These are phyloP conservation scores for Colletotrichum lini DNA, from an alignment of 2,329 filamentous ascomycete species.

Conservation along the genomic window DNA sequence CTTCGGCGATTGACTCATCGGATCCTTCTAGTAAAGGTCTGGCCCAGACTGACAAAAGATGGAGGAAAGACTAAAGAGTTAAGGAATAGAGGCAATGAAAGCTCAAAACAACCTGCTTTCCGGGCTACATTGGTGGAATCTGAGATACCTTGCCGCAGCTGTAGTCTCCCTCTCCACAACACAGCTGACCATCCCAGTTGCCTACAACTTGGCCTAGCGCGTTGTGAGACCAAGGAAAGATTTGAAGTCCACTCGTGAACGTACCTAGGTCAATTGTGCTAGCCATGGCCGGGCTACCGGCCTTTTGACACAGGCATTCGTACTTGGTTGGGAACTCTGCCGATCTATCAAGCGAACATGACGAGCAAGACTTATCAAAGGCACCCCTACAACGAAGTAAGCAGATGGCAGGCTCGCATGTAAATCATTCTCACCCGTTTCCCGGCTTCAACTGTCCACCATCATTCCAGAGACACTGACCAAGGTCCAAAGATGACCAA, in stretches of 20 bases:
- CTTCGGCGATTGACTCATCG: no score
- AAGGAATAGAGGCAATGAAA: no score
- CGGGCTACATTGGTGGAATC: not conserved
- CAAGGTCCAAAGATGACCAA: slow-evolving; percentile 1
- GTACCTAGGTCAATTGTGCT: not conserved
- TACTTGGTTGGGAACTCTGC: not conserved
- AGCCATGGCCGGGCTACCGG: not conserved
- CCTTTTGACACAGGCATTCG: not conserved
- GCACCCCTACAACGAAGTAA: not conserved
- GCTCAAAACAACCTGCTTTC: not conserved
- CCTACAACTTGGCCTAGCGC: not conserved
- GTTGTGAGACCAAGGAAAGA: not conserved
- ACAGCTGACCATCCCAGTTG: not conserved
- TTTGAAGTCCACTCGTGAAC: not conserved
- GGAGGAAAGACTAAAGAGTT: no score
- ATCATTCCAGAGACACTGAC: slow-evolving; percentile 1
- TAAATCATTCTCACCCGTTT: not conserved
- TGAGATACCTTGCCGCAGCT: not conserved
- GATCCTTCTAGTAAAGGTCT: no score
- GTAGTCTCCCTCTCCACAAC: not conserved
- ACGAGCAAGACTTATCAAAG: not conserved
- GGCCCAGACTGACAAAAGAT: no score
- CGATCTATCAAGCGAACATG: not conserved
- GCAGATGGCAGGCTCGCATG: not conserved
- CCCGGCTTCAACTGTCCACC: not conserved